Base-by-base conservation (phyloP, 2,329 filamentous ascomycete species). In the Penicillium decumbens region DNA sequence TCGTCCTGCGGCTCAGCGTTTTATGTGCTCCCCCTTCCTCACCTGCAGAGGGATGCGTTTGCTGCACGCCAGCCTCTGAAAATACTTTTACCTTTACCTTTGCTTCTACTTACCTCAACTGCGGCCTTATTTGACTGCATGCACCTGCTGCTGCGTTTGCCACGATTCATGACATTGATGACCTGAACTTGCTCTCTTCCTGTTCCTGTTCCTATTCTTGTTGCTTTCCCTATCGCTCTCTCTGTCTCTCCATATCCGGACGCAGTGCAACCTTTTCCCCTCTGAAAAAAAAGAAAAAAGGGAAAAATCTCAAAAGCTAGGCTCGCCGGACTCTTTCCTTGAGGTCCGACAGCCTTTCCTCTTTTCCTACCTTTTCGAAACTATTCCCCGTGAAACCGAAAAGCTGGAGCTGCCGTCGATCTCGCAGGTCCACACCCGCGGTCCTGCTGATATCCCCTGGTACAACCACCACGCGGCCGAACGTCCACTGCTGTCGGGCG, bases 331-430 rank as follows among this genome's bases (percentile, higher is more conserved):
- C 51, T 39, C 24, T 37, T 51, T 51, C 41, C 45, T 28, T 50
- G 39, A 49, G 55, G 57, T 61, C 57, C 59, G 55, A 63, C 64
- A 59, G 52, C 50, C 52, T 45, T 53, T 50, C 41, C 40, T 43
- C 50, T 49, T 45, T 45, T 39, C 45, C 35, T 37, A 47, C 49
- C 33, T 40, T 43, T 49, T 53, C 35, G 15, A 20, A 25, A 33
- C 28, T 59, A 47, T 60, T 64, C 64, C 62, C 54, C 58, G 54
- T 61, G 68, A 77, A 82, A 86, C 83, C 88, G 88, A 82, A 85
- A 93, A 91, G 80, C 89, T 95, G 89, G 89, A 91, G 88, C 84
- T 91, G 73, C 87, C 88, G 76, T 88, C 88, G 76, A 87, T 90
- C 69, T 87, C 87, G 68, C 84, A 88, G 78, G 82, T 88, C 77